Percentiles rank a stretch among this genome's conserved stretches.
phyloP scores from a whole-genome alignment of 257 asterid genomes.

The Solanum tarijense region DNA sequence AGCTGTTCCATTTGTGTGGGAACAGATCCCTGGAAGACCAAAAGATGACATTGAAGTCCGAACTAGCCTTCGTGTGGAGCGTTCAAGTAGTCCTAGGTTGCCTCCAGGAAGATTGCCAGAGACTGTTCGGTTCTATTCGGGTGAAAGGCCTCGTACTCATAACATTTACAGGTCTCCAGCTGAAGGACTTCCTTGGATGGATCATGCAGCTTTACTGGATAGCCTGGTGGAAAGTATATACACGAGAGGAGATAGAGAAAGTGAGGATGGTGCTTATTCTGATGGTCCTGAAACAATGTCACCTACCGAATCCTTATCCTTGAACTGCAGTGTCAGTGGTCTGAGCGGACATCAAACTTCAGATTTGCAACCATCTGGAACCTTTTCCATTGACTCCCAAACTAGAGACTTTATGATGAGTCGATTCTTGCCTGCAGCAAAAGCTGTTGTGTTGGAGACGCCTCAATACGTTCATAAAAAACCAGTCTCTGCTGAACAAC shows the following conservation, averaged over 20 bases:
- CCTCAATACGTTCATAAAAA: slow-evolving; percentile 49
- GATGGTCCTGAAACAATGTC: slow-evolving; percentile 55
- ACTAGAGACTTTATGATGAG: slow-evolving; percentile 80
- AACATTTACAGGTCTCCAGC: slow-evolving; percentile 26
- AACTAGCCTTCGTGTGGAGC: slow-evolving; percentile 29
- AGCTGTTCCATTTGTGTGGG: slow-evolving; percentile 86
- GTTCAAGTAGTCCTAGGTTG: slow-evolving; percentile 46
- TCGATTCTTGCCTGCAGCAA: slow-evolving; percentile 88
- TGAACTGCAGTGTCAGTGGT: slow-evolving; percentile 60
- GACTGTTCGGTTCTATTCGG: slow-evolving; percentile 32
- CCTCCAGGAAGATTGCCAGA: slow-evolving; percentile 58
- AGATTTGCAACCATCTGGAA: slow-evolving; percentile 43
- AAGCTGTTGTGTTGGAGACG: slow-evolving; percentile 68
- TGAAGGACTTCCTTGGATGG: slow-evolving; percentile 35
- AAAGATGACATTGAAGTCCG: slow-evolving; percentile 33
- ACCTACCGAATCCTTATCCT: slow-evolving; percentile 37
- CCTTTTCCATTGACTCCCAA: slow-evolving; percentile 41
- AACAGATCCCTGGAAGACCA: slow-evolving; percentile 68
- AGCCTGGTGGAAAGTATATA: slow-evolving; percentile 52
- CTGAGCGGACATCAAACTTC: slow-evolving; percentile 46
- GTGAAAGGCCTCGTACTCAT: slow-evolving; percentile 45
- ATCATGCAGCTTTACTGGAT: slow-evolving; percentile 71
- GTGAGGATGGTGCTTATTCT: slow-evolving; percentile 40
- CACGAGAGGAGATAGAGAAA: slow-evolving; percentile 42
- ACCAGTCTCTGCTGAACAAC: slow-evolving; percentile 25